These are phyloP conservation scores for Podila epigama DNA, from an alignment of 192 early-diverging fungal species.

Conservation along the genomic window DNA sequence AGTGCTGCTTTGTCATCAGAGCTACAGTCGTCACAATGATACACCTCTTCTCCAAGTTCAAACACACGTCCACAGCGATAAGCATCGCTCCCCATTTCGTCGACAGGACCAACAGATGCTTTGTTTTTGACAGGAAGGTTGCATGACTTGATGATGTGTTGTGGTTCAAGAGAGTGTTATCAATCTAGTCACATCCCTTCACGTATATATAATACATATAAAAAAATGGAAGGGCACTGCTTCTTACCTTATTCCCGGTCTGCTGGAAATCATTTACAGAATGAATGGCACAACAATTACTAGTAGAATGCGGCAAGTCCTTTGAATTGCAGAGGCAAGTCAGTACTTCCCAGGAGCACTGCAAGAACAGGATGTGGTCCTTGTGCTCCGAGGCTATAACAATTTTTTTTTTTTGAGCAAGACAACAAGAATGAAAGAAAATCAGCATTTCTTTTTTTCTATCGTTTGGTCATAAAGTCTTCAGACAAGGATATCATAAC, in stretches of 20 bases:
- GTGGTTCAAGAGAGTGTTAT: too few relatives aligned
- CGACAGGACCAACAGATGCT: background rate
- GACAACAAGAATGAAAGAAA: background rate
- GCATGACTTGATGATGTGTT: too few relatives aligned
- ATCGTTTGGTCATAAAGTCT: too few relatives aligned
- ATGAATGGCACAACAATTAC: background rate
- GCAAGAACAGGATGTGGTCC: constrained; percentile 37
- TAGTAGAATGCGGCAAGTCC: constrained; percentile 1
- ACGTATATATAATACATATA: too few relatives aligned
- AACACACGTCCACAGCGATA: constrained; percentile 27
- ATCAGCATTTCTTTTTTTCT: too few relatives aligned
- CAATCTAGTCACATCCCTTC: too few relatives aligned
- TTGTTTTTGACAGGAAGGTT: background rate
- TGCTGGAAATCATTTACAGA: too few relatives aligned
- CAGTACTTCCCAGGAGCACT: constrained; percentile 42
- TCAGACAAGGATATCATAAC: too few relatives aligned
- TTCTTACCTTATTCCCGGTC: too few relatives aligned
- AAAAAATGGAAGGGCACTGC: too few relatives aligned
- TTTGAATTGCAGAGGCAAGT: constrained; percentile 19
- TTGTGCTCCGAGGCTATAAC: constrained; percentile 31
- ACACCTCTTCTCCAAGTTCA: constrained; percentile 32
- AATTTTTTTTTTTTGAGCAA: background rate
- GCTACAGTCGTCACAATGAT: constrained; percentile 43
- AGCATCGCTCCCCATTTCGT: background rate
- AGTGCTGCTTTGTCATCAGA: constrained; percentile 13